phyloP scores from a whole-genome alignment of 768 basidiomycete species.

The Rhizopogon vinicolor region DNA sequence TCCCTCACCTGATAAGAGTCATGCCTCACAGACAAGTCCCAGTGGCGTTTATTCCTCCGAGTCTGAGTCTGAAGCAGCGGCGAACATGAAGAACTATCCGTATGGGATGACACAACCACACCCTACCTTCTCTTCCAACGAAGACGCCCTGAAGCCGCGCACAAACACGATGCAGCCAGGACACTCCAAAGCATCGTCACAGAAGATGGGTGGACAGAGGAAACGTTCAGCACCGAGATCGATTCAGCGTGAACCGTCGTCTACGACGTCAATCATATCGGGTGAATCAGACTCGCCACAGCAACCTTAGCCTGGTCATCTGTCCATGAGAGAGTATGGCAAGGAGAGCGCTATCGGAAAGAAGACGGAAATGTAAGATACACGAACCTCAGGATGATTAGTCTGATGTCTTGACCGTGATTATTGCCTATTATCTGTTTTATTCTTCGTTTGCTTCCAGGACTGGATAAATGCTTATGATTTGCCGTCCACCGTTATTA shows the following conservation, averaged over 20 bases:
- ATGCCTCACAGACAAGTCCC: slow-evolving; percentile 8
- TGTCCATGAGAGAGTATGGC: slow-evolving; percentile 18
- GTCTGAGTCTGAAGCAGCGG: slow-evolving; percentile 9
- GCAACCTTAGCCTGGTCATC: neutral
- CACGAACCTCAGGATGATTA: neutral
- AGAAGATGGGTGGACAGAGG: neutral
- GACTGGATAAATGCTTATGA: neutral
- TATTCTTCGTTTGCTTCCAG: too few relatives aligned
- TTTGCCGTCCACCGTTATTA: neutral
- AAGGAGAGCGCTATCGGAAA: slow-evolving; percentile 20
- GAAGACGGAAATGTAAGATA: slow-evolving; percentile 16
- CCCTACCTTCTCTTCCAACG: neutral
- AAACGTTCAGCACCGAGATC: slow-evolving; percentile 9
- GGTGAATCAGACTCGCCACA: slow-evolving; percentile 9
- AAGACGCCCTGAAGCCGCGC: neutral
- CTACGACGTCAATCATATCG: slow-evolving; percentile 15
- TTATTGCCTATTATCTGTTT: too few relatives aligned
- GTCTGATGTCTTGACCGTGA: neutral
- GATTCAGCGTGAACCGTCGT: slow-evolving; percentile 18
- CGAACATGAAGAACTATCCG: slow-evolving; percentile 19
- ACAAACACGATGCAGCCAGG: slow-evolving; percentile 7
- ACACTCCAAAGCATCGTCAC: neutral
- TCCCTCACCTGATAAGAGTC: neutral
- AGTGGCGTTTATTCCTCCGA: slow-evolving; percentile 23
- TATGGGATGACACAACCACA: slow-evolving; percentile 11